phyloP scores from a whole-genome alignment of 208 protist species.

The Histomonas meleagridis region DNA sequence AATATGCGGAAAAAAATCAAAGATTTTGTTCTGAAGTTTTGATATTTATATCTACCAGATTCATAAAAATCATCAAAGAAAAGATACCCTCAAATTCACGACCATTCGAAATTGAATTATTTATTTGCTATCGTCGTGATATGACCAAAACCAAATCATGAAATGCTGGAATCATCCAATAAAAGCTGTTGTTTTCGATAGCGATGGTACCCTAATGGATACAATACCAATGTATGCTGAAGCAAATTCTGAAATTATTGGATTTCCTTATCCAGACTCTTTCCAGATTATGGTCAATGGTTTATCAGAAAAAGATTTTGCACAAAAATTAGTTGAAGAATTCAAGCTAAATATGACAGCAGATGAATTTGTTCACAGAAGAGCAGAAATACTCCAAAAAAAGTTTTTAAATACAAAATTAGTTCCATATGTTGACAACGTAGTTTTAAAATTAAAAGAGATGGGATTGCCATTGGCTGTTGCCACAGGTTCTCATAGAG shows the following conservation, averaged over 20 bases:
- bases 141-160: no score
- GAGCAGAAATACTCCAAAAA: not conserved
- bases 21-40: no score
- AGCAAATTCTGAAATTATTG: not conserved
- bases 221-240: not conserved
- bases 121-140: no score
- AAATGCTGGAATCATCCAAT: no score
- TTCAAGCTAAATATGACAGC: not conserved
- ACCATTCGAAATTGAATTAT: no score
- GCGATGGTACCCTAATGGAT: not conserved
- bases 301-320: not conserved
- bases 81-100: no score
- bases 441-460: not conserved
- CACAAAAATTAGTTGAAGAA: not conserved
- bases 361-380: not conserved
- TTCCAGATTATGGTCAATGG: not conserved
- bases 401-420: not conserved
- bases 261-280: not conserved
- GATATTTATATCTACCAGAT: no score
- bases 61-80: no score
- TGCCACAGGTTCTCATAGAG: not conserved
- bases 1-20: no score
- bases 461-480: not conserved
- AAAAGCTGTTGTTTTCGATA: not conserved
- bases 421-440: not conserved